These are phyloP conservation scores for Zoysia pacifica DNA, from an alignment of 176 grass and related monocot genomes.

Conservation along the genomic window DNA sequence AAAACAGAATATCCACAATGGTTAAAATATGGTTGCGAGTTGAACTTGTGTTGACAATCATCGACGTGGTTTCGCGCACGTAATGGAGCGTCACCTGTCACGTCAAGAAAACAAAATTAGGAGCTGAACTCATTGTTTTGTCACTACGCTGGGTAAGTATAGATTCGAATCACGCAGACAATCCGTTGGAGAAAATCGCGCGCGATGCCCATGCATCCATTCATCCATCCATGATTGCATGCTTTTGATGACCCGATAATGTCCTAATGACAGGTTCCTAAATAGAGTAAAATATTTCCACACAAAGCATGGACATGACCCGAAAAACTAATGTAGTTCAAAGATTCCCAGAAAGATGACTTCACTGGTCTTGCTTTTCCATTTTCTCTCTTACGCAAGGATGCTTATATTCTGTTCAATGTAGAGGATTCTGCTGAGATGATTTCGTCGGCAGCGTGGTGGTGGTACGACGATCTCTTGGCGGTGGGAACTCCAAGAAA, in stretches of 20 bases:
- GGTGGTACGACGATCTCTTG: not conserved
- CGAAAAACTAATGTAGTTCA: not conserved
- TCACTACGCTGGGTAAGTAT: not conserved
- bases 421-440: not conserved
- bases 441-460: not conserved
- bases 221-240: not conserved
- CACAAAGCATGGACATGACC: conserved; percentile 9
- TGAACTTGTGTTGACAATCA: not conserved
- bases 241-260: not conserved
- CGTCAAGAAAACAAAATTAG: not conserved
- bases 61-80: not conserved
- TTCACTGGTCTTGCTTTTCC: not conserved
- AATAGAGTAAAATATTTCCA: not conserved
- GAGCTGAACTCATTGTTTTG: not conserved
- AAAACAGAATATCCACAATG: too few species aligned
- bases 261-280: not conserved
- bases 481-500: not conserved
- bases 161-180: not conserved
- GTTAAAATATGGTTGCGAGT: too few species aligned
- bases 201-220: not conserved
- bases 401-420: not conserved
- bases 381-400: too few species aligned
- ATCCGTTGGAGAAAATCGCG: not conserved
- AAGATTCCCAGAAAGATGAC: not conserved
- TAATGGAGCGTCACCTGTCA: not conserved